Evolutionary conservation across 306 rosid genomes (phyloP).

Genomic region (Glycyrrhiza uralensis): DNA sequence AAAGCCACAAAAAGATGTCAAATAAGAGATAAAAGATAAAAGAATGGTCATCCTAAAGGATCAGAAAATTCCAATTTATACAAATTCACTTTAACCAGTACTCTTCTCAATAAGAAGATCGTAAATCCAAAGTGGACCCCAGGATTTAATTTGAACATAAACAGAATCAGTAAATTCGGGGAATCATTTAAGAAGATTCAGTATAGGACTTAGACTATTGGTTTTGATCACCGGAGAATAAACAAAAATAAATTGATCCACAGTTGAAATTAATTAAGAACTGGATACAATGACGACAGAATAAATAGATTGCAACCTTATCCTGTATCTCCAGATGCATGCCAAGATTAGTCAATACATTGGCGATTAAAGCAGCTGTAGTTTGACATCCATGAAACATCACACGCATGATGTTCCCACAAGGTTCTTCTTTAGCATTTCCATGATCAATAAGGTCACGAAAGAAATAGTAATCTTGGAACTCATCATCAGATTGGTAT

Average conservation of each 20-base stretch:
- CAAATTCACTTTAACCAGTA: background rate
- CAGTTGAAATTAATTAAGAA: background rate
- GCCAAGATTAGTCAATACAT: constrained; percentile 54
- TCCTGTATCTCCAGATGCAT: constrained; percentile 63
- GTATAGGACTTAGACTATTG: background rate
- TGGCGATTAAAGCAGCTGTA: constrained; percentile 56
- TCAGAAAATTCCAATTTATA: background rate
- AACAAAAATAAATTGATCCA: background rate
- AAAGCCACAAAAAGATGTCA: background rate
- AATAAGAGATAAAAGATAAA: background rate
- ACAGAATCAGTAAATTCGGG: background rate
- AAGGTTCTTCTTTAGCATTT: constrained; percentile 52
- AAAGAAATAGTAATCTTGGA: constrained; percentile 33
- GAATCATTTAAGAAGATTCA: background rate
- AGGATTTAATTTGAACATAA: background rate
- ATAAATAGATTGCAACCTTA: constrained; percentile 44
- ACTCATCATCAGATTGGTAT: constrained; percentile 33
- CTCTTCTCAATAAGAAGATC: background rate
- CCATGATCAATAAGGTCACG: constrained; percentile 35
- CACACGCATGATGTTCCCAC: constrained; percentile 64
- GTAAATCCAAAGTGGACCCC: background rate
- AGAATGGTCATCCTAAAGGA: background rate
- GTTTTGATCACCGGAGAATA: constrained; percentile 16
- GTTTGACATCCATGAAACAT: constrained; percentile 82
- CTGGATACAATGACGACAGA: background rate